Evolutionary conservation across 345 rosid genomes (phyloP), one percentile per base, ranked within the genome.

Genomic region (Firmiana major): DNA sequence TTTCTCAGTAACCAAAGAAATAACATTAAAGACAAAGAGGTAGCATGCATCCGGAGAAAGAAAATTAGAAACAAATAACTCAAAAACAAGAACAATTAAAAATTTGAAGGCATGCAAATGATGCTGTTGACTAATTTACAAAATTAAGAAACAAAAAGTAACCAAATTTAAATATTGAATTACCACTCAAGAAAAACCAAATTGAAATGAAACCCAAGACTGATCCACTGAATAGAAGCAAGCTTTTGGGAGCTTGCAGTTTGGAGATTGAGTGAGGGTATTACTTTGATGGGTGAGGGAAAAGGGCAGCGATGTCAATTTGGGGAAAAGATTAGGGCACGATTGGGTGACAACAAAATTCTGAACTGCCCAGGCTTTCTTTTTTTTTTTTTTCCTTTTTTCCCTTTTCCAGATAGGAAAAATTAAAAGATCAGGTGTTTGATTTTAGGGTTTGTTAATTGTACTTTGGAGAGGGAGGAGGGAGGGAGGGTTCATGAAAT

Each of bases 391-490:
- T 6, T 53, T 53, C 0, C 3, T 6, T 21, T 5, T 21, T 42
- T 2, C 2, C 0, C 10, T 42, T 42, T 66, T 42, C 51, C 71
- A 42, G 51, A n/a, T 66, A 42, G 51, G 60, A 59, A 66, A 64
- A 16, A 19, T 64, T 15, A 19, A 31, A 54, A 38, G 49, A 38
- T 15, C 54, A 24, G 77, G 34, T 46, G 19, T 71, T 75, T 15
- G 66, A 26, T 55, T 53, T 76, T 79, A 82, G 85, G 82, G 67
- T 76, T 83, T 54, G 82, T 31, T 76, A 48, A 28, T 79, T 54
- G 68, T 71, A 24, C 11, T 71, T 71, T 51, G 60, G 75, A 34
- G 75, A 62, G 5, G 48, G 22, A 59, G 46, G 80, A 70, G 75
- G 46, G 70, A 62, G 2, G 48, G 36, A 59, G 64, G 80, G 75